Evolutionary conservation across 495 filamentous ascomycete species (phyloP).

Genomic region (Xylaria scruposa): DNA sequence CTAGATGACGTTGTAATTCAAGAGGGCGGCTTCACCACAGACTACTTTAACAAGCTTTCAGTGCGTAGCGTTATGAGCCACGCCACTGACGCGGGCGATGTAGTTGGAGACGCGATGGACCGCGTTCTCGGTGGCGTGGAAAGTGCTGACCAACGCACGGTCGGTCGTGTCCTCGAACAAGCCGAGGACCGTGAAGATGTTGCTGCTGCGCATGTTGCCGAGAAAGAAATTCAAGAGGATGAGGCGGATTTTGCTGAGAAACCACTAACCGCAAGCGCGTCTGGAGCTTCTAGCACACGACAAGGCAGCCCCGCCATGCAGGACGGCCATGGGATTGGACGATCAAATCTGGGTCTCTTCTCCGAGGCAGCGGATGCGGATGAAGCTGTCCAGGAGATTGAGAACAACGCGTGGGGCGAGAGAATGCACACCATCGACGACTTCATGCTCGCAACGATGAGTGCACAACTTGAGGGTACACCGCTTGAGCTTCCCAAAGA

Average conservation of each 20-base stretch:
- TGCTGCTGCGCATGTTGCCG: conserved; percentile 81
- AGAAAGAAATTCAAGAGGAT: conserved; percentile 89
- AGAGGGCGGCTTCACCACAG: conserved; percentile 97
- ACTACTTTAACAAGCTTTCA: conserved; percentile 87
- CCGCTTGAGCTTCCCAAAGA: conserved; percentile 80
- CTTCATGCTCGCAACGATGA: conserved; percentile 81
- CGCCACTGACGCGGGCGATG: conserved; percentile 54
- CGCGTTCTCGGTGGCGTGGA: conserved; percentile 72
- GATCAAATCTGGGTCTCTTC: conserved; percentile 50
- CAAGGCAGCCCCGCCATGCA: conserved; percentile 51
- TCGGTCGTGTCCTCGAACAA: conserved; percentile 74
- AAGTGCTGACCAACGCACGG: conserved; percentile 50
- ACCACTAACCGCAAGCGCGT: conserved; percentile 54
- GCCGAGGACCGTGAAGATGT: conserved; percentile 95
- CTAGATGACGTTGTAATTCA: conserved; percentile 98
- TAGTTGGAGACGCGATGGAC: conserved; percentile 79
- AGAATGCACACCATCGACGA: conserved; percentile 74
- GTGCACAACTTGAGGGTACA: conserved; percentile 77
- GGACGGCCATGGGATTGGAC: conserved; percentile 47
- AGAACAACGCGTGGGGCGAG: conserved; percentile 62
- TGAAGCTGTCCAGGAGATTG: conserved; percentile 52
- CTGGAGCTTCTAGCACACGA: conserved; percentile 50
- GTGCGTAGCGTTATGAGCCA: conserved; percentile 71
- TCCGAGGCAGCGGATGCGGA: conserved; percentile 46
- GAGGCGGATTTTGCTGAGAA: conserved; percentile 91